These are phyloP conservation scores for Polyporus arcularius DNA, from an alignment of 768 basidiomycete genomes.

Conservation along the genomic window DNA sequence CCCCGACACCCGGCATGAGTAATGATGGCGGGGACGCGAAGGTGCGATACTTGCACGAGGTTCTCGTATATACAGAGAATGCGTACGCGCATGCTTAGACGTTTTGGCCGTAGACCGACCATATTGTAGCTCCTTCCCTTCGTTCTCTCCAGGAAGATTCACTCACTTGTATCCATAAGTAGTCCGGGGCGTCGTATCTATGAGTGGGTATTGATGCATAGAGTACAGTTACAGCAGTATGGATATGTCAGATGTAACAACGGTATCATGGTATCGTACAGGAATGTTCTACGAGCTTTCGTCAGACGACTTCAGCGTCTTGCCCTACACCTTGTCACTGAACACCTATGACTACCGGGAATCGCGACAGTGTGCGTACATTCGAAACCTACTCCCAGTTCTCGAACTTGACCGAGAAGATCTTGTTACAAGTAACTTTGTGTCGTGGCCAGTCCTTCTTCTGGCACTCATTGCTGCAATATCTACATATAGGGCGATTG, in stretches of 20 bases:
- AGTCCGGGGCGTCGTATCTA: too few relatives aligned
- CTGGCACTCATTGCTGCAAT: conserved; percentile 15
- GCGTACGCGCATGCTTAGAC: neutral
- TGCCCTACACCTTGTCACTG: too few relatives aligned
- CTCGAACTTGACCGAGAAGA: conserved; percentile 14
- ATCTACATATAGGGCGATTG: neutral
- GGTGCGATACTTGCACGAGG: neutral
- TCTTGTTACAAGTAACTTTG: conserved; percentile 13
- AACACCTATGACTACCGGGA: too few relatives aligned
- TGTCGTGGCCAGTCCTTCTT: conserved; percentile 18
- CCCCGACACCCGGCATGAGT: neutral
- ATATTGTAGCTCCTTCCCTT: neutral
- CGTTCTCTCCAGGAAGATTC: too few relatives aligned
- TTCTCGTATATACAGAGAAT: neutral
- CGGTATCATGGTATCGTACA: too few relatives aligned
- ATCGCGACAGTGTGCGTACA: neutral
- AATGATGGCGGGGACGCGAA: neutral
- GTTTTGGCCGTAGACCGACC: too few relatives aligned
- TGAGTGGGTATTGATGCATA: too few relatives aligned
- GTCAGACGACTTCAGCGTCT: too few relatives aligned
- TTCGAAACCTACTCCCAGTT: conserved; percentile 7
- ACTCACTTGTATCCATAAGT: too few relatives aligned
- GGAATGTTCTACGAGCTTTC: too few relatives aligned
- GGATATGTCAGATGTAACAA: too few relatives aligned
- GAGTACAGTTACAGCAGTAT: too few relatives aligned